Evolutionary conservation across 257 asterid species (phyloP).

Genomic region (Solanum phureja): DNA sequence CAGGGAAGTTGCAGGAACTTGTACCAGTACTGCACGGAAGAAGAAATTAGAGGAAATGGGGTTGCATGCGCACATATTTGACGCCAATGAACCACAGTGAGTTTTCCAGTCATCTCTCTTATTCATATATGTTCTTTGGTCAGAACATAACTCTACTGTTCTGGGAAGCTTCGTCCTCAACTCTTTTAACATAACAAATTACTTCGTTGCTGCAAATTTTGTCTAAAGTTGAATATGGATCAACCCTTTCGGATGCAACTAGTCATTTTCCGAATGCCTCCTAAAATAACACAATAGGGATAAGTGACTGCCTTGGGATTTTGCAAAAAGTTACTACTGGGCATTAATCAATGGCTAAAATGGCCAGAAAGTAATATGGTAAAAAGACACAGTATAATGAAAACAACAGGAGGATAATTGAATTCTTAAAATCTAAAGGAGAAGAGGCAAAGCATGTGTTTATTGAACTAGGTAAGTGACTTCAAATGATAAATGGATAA

Average conservation of each 20-base stretch:
- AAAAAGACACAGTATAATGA: not conserved
- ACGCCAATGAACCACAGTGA: slow-evolving; percentile 61
- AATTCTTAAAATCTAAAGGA: not conserved
- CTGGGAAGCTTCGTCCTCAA: not conserved
- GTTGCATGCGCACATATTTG: slow-evolving; percentile 42
- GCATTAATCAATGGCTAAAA: not conserved
- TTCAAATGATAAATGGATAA: not conserved
- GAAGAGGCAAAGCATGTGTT: not conserved
- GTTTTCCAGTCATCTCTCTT: not conserved
- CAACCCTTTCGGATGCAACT: not conserved
- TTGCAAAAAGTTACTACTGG: not conserved
- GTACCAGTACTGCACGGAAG: slow-evolving; percentile 53
- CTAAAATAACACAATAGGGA: not conserved
- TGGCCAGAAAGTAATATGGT: not conserved
- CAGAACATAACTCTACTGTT: not conserved
- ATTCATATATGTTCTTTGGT: not conserved
- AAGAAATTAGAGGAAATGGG: slow-evolving; percentile 56
- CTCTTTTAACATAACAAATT: not conserved
- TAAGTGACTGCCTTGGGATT: not conserved
- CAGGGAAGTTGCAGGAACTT: slow-evolving; percentile 77
- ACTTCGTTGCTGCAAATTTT: not conserved
- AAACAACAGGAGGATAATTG: not conserved
- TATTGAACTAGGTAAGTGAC: not conserved
- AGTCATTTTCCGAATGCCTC: not conserved
- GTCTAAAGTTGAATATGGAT: not conserved